Evolutionary conservation across 345 rosid genomes (phyloP), one percentile per base, ranked within the genome.

Genomic region (Atalantia buxifolia): DNA sequence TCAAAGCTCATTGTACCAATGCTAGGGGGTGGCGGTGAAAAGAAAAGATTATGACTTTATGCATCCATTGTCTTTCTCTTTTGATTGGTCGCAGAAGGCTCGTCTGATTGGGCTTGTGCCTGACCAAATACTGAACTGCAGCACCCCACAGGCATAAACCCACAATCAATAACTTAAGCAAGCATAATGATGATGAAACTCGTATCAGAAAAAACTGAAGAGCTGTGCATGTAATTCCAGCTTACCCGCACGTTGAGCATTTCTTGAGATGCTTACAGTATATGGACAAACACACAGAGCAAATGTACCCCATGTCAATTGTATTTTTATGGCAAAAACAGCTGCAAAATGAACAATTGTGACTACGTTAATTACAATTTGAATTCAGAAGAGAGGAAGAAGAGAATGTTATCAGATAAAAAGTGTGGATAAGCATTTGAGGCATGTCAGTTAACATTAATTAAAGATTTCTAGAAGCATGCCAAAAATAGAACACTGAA

Each of bases 261-360:
- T 92, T 92, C 86, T 91, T 88, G 83, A 93, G 99, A 80, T 90
- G 97, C 91, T 88, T 87, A 81, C 99, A 94, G 86, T 90, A 95
- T 62, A 95, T 95, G 80, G 99, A 94, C 79, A 95, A 84, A 79
- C 99, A 93, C 42, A 95, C 99, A 50, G 98, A 95, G 77, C 99
- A 95, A 64, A 94, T 87, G 81, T 92, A 92, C 64, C 99, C 97
- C 98, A 91, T 89, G 85, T 95, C 99, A 74, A 95, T 93, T 6
- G 99, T 91, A 77, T 87, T 91, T 84, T 95, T 95, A 68, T 95
- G 98, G 89, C 98, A 95, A 85, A 95, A 95, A 76, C 99, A 95
- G 88, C 97, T 95, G 90, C 84, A 87, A 71, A 75, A 83, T 75
- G 25, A 72, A 71, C 25, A 78, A 61, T 59, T 21, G 67, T 42